Evolutionary conservation across 2,329 filamentous ascomycete genomes (phyloP), one percentile per base, ranked within the genome.

Genomic region (Sclerotinia nivalis): DNA sequence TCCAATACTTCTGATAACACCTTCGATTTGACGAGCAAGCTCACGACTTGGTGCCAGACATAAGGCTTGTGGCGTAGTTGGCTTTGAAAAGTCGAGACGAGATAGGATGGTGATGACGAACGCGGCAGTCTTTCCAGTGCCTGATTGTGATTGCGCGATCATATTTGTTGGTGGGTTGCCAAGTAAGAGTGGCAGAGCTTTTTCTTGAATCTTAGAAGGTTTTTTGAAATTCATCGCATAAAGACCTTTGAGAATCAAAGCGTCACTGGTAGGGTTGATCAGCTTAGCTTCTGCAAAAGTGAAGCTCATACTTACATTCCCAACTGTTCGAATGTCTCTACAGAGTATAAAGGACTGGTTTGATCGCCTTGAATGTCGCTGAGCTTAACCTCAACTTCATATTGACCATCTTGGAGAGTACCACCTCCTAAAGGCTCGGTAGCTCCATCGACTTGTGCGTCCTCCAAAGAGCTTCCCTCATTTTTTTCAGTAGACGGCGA

Each of bases 111-210:
- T 97, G 72, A 97, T 90, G 59, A 96, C 92, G 80, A 99, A 99
- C 31, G 96, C 96, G 28, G 94, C 96, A 0, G 96, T 99, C 85
- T 99, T 99, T 78, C 96, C 96, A 28, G 96, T 99, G 76, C 96
- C 96, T 2, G 96, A 99, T 81, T 99, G 96, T n/a, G 96, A 99
- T 82, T 99, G 96, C 4, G 94, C 96, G 78, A 99, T 95, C 87
- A 99, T 91, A 81, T 98, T 98, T 74, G 86, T 86, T 0, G 95
- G 91, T n/a, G 96, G 95, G 78, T 97, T 85, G 76, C 87, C 84
- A 73, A 99, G 87, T 78, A 99, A 91, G 69, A 99, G 86, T 40
- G 96, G 96, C 25, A 99, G 87, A 1, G 96, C 96, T 76, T 91
- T 93, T 81, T 97, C 96, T 83, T 99, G 96, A 74, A 99, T 97